A percentile compares a stretch with the other conserved stretches of the same genome.
These are phyloP conservation scores for Petrea volubilis DNA, from an alignment of 257 asterid species.

Conservation along the genomic window DNA sequence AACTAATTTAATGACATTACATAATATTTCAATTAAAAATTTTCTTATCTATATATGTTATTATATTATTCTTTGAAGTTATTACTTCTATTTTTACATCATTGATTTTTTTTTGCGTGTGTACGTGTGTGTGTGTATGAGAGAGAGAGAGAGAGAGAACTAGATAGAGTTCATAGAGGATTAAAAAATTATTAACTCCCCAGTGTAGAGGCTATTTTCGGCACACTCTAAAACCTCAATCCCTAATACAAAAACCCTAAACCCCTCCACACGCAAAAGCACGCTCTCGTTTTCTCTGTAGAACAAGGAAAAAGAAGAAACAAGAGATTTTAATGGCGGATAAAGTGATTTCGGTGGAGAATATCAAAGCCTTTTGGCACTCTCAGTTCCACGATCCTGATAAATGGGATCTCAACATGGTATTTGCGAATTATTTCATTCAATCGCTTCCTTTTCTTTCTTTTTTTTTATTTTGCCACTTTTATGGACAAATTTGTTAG, in stretches of 20 bases:
- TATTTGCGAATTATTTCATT: constrained; percentile 21
- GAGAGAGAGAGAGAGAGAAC: no score
- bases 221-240: constrained; percentile 23
- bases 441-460: background rate
- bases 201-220: constrained; percentile 16
- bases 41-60: no score
- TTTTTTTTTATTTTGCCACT: background rate
- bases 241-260: constrained; percentile 23
- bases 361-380: constrained; percentile 68
- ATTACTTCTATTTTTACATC: no score
- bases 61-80: no score
- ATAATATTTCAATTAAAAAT: no score
- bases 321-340: constrained; percentile 52
- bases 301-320: background rate
- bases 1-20: no score
- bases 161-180: no score
- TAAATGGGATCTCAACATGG: constrained; percentile 79
- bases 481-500: background rate
- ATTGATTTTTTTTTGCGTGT: no score
- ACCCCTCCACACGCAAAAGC: constrained; percentile 21
- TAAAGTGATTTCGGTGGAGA: constrained; percentile 50
- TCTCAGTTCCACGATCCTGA: constrained; percentile 84
- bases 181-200: no score
- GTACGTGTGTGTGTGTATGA: no score
- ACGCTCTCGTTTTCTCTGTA: background rate